Conservation (phyloP, 352 stramenopile genomes). For the Phytophthora multivora region DNA sequence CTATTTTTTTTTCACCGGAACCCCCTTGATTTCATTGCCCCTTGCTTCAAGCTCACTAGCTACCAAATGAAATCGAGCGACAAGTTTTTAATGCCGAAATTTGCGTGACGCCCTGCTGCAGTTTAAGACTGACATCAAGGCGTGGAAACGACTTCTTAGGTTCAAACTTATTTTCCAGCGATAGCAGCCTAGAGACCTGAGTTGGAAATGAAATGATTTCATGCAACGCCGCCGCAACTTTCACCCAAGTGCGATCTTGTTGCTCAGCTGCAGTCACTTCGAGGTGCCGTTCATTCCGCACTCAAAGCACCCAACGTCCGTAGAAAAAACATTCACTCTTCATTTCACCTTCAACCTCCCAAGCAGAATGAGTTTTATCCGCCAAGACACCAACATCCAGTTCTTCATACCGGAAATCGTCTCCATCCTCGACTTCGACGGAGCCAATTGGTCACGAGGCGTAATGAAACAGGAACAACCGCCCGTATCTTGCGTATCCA, state of each 20-base stretch:
- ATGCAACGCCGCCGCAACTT: conserved; percentile 8
- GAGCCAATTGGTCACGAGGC: neutral
- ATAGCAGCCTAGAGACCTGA: conserved; percentile 6
- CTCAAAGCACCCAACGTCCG: neutral
- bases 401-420: conserved; percentile 18
- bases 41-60: too few relatives aligned
- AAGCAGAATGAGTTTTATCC: conserved; percentile 18
- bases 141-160: neutral
- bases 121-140: too few relatives aligned
- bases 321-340: conserved; percentile 9
- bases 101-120: too few relatives aligned
- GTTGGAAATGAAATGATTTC: conserved; percentile 17
- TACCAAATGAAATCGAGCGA: too few relatives aligned
- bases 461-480: neutral
- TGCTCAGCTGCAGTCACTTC: conserved; percentile 15
- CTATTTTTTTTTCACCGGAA: too few relatives aligned
- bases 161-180: conserved; percentile 3
- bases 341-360: neutral
- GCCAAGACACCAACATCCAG: conserved; percentile 5
- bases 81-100: too few relatives aligned
- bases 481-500: neutral
- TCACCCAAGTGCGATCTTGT: neutral
- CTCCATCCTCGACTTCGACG: conserved; percentile 20
- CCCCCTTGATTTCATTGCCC: too few relatives aligned
- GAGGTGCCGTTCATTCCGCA: neutral